phyloP scores from a whole-genome alignment of 2,329 filamentous ascomycete genomes.

The Madurella mycetomatis region DNA sequence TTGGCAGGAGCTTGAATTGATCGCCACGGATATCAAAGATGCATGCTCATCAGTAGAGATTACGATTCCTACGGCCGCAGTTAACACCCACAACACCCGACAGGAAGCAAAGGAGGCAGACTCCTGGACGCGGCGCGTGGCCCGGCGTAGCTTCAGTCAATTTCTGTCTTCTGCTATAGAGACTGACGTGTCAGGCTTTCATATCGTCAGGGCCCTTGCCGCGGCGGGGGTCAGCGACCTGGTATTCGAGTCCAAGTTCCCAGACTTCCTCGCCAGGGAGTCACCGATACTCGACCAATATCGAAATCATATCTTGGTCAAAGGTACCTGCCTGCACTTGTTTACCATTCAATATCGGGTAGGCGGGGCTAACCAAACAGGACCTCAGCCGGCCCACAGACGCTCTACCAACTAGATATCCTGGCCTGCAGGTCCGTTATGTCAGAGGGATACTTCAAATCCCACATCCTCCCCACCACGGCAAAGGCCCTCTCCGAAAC shows the following conservation, averaged over 20 bases:
- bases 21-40: conserved; percentile 3
- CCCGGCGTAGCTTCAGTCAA: neutral
- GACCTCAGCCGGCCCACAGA: neutral
- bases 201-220: conserved; percentile 4
- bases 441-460: conserved; percentile 1
- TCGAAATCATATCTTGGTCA: conserved; percentile 7
- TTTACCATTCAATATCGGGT: neutral
- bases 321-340: neutral
- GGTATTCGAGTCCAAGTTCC: conserved; percentile 7
- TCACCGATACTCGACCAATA: conserved; percentile 12
- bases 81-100: neutral
- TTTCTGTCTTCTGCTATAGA: neutral
- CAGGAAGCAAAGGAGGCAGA: neutral
- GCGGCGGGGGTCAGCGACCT: conserved; percentile 1
- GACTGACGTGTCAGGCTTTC: neutral
- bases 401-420: neutral
- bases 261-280: conserved; percentile 4
- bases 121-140: neutral
- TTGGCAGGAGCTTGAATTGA: conserved; percentile 1
- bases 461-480: neutral
- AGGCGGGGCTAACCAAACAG: neutral
- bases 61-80: neutral
- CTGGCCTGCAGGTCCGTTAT: conserved; percentile 2
- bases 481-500: neutral
- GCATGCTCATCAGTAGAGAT: conserved; percentile 5